phyloP scores from a whole-genome alignment of 192 early-diverging fungal genomes.

The Linnemannia elongata region DNA sequence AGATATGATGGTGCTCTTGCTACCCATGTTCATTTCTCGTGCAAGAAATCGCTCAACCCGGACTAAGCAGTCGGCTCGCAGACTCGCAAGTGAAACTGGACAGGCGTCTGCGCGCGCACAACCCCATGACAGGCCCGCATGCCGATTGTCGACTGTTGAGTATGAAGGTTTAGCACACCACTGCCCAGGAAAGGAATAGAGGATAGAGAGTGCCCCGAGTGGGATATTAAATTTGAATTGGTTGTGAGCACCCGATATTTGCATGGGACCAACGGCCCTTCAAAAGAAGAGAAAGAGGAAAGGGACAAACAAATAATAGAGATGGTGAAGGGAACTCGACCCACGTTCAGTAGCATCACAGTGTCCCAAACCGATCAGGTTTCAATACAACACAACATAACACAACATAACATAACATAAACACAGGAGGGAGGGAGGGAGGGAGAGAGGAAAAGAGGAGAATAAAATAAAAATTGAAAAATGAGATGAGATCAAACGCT shows the following conservation, averaged over 20 bases:
- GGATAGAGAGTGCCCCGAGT: neutral
- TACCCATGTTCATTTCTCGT: neutral
- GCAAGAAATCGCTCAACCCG: neutral
- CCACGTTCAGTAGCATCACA: neutral
- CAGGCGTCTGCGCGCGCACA: neutral
- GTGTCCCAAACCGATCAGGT: neutral
- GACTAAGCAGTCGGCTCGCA: neutral
- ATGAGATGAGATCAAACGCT: constrained; percentile 5
- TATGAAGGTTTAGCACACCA: neutral
- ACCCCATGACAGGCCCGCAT: neutral
- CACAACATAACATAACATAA: too few relatives aligned
- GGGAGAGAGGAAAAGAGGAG: too few relatives aligned
- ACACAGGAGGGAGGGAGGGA: too few relatives aligned
- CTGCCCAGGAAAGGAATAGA: neutral
- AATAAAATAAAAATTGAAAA: neutral
- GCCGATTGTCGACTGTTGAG: neutral
- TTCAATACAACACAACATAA: neutral
- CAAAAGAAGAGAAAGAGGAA: neutral
- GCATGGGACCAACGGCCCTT: neutral
- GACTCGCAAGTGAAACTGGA: neutral
- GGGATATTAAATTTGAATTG: constrained; percentile 11
- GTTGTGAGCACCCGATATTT: neutral
- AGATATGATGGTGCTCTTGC: neutral
- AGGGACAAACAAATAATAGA: neutral
- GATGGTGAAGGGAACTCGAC: neutral